Evolutionary conservation across 176 grass and related monocot species (phyloP).

Genomic region (Bonia amplexicaulis): DNA sequence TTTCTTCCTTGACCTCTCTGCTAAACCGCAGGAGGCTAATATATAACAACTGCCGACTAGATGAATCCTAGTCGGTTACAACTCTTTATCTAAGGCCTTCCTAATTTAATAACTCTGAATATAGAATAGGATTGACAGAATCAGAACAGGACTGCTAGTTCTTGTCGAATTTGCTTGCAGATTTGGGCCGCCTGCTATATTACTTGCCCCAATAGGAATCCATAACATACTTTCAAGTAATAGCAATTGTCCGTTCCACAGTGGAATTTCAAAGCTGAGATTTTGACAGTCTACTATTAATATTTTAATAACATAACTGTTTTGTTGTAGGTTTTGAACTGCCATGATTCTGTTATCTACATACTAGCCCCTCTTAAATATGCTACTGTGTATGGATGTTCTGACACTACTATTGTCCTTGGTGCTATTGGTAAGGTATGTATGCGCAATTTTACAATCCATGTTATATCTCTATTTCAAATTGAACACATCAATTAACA

Average conservation of each 20-base stretch:
- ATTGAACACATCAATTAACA: not conserved
- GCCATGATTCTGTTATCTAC: constrained; percentile 97
- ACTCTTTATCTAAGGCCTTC: too few relatives aligned
- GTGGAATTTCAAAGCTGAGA: not conserved
- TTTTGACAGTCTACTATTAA: not conserved
- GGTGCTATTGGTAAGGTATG: constrained; percentile 97
- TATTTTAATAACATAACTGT: not conserved
- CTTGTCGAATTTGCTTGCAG: too few relatives aligned
- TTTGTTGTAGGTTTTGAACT: constrained; percentile 79
- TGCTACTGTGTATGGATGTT: constrained; percentile 92
- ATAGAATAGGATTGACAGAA: too few relatives aligned
- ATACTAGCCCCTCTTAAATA: constrained; percentile 89
- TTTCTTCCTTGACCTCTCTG: too few relatives aligned
- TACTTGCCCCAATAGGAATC: too few relatives aligned
- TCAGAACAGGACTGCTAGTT: too few relatives aligned
- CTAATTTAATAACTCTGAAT: too few relatives aligned
- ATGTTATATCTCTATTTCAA: not conserved
- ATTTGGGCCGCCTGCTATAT: too few relatives aligned
- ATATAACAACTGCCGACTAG: too few relatives aligned
- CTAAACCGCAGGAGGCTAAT: too few relatives aligned
- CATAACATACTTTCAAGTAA: not conserved
- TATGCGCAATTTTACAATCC: not conserved
- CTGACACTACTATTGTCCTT: constrained; percentile 82
- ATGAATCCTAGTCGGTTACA: too few relatives aligned
- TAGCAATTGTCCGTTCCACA: not conserved